phyloP scores from a whole-genome alignment of 2,329 filamentous ascomycete genomes.

The Hortaea sp. region DNA sequence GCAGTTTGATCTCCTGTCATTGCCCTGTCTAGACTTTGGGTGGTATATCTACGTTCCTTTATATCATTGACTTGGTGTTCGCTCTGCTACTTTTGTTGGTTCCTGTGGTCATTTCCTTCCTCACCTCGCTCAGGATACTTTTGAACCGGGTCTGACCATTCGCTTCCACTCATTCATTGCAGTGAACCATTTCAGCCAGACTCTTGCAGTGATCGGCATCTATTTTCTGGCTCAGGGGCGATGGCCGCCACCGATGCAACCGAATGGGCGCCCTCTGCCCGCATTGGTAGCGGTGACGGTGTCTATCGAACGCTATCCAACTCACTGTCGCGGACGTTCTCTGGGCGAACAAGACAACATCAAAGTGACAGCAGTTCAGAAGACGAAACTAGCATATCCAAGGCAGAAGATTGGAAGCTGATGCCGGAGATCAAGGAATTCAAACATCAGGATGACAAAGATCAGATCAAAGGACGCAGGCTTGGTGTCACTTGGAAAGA shows the following conservation, averaged over 20 bases:
- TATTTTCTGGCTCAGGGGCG: neutral
- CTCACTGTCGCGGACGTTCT: conserved; percentile 2
- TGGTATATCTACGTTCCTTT: no score
- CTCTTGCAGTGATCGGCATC: no score
- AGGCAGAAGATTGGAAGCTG: conserved; percentile 39
- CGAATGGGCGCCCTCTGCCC: conserved; percentile 2
- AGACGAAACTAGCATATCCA: conserved; percentile 16
- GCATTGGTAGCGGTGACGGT: conserved; percentile 5
- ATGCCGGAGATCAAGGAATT: conserved; percentile 26
- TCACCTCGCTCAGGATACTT: no score
- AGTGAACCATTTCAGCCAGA: no score
- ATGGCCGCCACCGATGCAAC: neutral
- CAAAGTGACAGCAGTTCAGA: neutral
- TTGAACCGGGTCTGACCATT: no score
- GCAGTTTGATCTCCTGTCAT: no score
- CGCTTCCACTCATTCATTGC: no score
- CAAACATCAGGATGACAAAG: no score
- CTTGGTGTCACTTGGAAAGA: conserved; percentile 58
- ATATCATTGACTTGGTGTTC: no score
- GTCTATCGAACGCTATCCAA: neutral
- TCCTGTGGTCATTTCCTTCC: no score
- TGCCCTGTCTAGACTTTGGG: no score
- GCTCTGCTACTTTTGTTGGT: no score
- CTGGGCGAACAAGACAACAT: neutral
- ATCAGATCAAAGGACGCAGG: neutral